phyloP scores from a whole-genome alignment of 164 flowering plant genomes.

The Sextonia rubra region DNA sequence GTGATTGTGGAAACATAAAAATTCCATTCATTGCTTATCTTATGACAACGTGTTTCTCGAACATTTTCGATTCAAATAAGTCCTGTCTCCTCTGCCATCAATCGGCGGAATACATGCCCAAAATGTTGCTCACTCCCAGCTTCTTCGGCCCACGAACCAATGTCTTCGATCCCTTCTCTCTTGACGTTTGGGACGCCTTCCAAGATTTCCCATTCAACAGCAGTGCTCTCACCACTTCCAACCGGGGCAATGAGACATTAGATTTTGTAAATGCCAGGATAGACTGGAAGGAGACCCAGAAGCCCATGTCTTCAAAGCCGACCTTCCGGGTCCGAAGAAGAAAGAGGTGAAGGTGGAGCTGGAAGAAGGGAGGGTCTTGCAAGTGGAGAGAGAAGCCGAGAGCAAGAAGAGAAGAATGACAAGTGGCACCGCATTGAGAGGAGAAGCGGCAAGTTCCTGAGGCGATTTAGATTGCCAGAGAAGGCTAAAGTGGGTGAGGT shows the following conservation, averaged over 20 bases:
- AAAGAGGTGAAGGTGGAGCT: slow-evolving; percentile 3
- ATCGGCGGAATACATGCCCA: too few relatives aligned
- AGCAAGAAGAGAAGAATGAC: slow-evolving; percentile 31
- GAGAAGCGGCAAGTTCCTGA: slow-evolving; percentile 25
- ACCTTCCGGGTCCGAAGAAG: not conserved
- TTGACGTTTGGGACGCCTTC: slow-evolving; percentile 10
- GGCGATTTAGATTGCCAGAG: slow-evolving; percentile 30
- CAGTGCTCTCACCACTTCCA: not conserved
- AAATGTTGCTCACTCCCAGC: too few relatives aligned
- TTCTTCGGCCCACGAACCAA: slow-evolving; percentile 6
- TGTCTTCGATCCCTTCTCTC: slow-evolving; percentile 11
- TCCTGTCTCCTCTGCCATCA: too few relatives aligned
- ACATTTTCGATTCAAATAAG: too few relatives aligned
- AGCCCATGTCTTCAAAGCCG: slow-evolving; percentile 9
- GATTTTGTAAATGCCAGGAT: not conserved
- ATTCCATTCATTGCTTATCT: too few relatives aligned
- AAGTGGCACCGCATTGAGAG: slow-evolving; percentile 24
- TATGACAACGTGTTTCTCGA: too few relatives aligned
- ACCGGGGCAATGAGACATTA: not conserved
- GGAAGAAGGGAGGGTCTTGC: not conserved
- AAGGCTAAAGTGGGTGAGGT: slow-evolving; percentile 26
- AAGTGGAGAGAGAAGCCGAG: slow-evolving; percentile 12
- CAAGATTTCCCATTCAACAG: slow-evolving; percentile 4
- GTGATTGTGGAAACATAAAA: too few relatives aligned
- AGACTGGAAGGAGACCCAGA: slow-evolving; percentile 9